Percentiles rank a stretch among this genome's conserved stretches.
Evolutionary conservation across 306 rosid genomes (phyloP).

Genomic region (Quercus rubra): DNA sequence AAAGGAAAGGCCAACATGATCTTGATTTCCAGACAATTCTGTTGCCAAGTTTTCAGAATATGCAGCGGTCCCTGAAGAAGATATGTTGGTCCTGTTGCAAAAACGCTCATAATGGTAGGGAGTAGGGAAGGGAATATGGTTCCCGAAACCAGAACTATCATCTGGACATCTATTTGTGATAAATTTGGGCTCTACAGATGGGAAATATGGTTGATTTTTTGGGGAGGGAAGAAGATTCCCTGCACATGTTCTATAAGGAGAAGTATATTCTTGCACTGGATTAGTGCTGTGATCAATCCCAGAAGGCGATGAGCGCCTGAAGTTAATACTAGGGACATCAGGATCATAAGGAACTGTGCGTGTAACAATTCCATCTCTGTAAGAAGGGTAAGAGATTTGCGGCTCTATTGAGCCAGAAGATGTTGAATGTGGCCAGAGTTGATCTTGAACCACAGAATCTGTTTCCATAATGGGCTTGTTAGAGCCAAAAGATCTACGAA

Average conservation of each 20-base stretch:
- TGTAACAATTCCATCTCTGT: constrained; percentile 22
- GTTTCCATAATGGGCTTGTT: constrained; percentile 22
- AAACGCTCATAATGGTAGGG: not conserved
- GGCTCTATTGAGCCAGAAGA: constrained; percentile 18
- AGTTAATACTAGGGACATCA: constrained; percentile 22
- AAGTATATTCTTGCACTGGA: constrained; percentile 6
- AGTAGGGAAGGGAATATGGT: constrained; percentile 6
- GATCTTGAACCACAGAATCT: constrained; percentile 31
- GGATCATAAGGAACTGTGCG: constrained; percentile 16
- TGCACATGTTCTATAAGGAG: constrained; percentile 23
- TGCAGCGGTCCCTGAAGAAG: constrained; percentile 12
- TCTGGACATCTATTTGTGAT: constrained; percentile 1
- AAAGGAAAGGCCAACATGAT: not conserved
- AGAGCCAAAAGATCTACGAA: constrained; percentile 10
- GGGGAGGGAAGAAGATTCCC: constrained; percentile 22
- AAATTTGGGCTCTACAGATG: constrained; percentile 20
- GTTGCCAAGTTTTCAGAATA: constrained; percentile 27
- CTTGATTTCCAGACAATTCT: constrained; percentile 19
- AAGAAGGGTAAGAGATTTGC: constrained; percentile 13
- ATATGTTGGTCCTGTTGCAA: constrained; percentile 9
- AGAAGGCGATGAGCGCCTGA: not conserved
- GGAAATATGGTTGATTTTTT: constrained; percentile 18
- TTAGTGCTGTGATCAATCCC: constrained; percentile 20
- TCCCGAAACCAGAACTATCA: constrained; percentile 14
- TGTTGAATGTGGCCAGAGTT: constrained; percentile 26